These are phyloP conservation scores for Helicocarpus griseus DNA, from an alignment of 2,329 filamentous ascomycete genomes.

Conservation along the genomic window DNA sequence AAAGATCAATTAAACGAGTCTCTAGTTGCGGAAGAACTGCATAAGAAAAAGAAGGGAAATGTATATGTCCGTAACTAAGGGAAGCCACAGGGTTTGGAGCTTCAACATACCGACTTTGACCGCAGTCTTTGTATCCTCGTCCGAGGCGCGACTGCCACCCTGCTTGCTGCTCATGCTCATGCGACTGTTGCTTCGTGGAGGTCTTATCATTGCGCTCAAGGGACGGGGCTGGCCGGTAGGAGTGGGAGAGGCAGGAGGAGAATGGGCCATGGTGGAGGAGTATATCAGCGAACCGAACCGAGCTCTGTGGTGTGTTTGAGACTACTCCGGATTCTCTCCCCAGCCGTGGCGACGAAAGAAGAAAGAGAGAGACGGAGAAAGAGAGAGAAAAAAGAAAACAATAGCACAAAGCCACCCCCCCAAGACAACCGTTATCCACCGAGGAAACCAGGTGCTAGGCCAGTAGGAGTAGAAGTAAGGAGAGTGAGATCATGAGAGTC, in stretches of 20 bases:
- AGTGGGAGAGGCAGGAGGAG: slow-evolving; percentile 59
- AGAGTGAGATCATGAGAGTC: too few species aligned
- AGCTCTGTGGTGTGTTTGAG: neutral
- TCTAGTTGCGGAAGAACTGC: neutral
- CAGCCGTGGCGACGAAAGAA: too few species aligned
- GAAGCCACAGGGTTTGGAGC: too few species aligned
- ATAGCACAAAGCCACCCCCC: neutral
- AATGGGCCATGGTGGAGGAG: slow-evolving; percentile 48
- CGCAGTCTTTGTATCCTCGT: slow-evolving; percentile 81
- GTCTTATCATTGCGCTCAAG: slow-evolving; percentile 69
- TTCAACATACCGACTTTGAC: slow-evolving; percentile 97
- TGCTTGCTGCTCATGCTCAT: slow-evolving; percentile 67
- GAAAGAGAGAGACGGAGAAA: neutral
- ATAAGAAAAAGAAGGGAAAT: neutral
- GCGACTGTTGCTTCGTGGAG: slow-evolving; percentile 70
- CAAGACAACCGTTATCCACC: too few species aligned
- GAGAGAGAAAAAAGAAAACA: neutral
- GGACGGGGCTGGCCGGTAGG: slow-evolving; percentile 50
- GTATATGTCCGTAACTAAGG: too few species aligned
- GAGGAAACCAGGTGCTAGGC: too few species aligned
- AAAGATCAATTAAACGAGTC: neutral
- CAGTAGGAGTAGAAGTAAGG: too few species aligned
- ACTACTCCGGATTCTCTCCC: too few species aligned
- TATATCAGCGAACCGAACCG: neutral
- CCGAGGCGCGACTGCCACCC: slow-evolving; percentile 71